A percentile compares a stretch with the other conserved stretches of the same genome.
Evolutionary conservation across 768 basidiomycete genomes (phyloP).

Genomic region (Neoboletus subvelutipes): DNA sequence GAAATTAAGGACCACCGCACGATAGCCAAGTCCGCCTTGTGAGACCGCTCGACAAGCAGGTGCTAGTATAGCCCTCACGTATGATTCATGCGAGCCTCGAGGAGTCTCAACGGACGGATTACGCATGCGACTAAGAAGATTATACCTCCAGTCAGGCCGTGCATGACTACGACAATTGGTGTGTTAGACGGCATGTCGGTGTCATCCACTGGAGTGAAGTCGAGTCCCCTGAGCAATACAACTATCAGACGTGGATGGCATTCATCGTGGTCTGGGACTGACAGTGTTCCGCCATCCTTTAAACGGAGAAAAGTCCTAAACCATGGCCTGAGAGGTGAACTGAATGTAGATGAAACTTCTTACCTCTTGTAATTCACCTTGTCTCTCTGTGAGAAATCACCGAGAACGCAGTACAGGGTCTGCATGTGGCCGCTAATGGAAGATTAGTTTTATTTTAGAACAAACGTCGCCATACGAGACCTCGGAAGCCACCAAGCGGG

Average conservation of each 20-base stretch:
- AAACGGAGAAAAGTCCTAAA: slow-evolving; percentile 29
- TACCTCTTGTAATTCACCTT: slow-evolving; percentile 33
- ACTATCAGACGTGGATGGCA: background rate
- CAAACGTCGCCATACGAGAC: slow-evolving; percentile 11
- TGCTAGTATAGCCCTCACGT: slow-evolving; percentile 79
- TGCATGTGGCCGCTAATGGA: slow-evolving; percentile 32
- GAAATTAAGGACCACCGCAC: slow-evolving; percentile 90
- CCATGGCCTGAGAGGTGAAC: slow-evolving; percentile 7
- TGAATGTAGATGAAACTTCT: background rate
- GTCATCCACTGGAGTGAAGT: slow-evolving; percentile 32
- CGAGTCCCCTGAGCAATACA: slow-evolving; percentile 28
- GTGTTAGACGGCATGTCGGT: slow-evolving; percentile 22
- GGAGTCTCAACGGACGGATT: slow-evolving; percentile 5
- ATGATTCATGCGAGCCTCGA: slow-evolving; percentile 84
- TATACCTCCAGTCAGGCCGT: slow-evolving; percentile 34
- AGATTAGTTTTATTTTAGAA: slow-evolving; percentile 15
- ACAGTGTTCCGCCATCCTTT: slow-evolving; percentile 35
- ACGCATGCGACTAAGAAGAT: background rate
- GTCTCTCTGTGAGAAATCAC: slow-evolving; percentile 33
- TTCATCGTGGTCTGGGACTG: slow-evolving; percentile 12
- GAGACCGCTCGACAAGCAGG: slow-evolving; percentile 67
- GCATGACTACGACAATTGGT: slow-evolving; percentile 34
- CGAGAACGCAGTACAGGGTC: slow-evolving; percentile 32
- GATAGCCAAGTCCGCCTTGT: slow-evolving; percentile 86
- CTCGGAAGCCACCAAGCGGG: slow-evolving; percentile 37